Percentiles rank a stretch among this genome's conserved stretches.
phyloP scores from a whole-genome alignment of 257 asterid genomes.

The Lantana camara region DNA sequence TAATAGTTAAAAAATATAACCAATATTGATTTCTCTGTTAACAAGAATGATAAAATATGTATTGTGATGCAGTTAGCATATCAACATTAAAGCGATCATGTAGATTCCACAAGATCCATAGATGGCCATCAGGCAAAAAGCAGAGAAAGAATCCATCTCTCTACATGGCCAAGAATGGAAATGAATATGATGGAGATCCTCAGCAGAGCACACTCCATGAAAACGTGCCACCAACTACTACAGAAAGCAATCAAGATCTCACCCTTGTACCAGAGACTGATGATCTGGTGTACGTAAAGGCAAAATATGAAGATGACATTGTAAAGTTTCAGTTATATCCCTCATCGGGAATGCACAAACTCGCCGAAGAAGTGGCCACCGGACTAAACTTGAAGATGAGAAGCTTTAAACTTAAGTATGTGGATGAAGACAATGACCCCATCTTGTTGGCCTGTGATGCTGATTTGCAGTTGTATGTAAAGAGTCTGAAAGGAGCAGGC shows the following conservation, averaged over 20 bases:
- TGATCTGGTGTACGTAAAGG: slow-evolving; percentile 15
- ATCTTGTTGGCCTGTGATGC: too few relatives aligned
- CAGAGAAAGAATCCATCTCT: slow-evolving; percentile 12
- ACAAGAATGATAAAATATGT: too few relatives aligned
- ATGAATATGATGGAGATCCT: background rate
- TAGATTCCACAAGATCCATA: slow-evolving; percentile 16
- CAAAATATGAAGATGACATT: slow-evolving; percentile 5
- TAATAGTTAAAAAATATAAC: too few relatives aligned
- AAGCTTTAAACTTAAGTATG: slow-evolving; percentile 24
- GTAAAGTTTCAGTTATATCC: slow-evolving; percentile 21
- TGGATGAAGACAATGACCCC: slow-evolving; percentile 25
- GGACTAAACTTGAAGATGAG: slow-evolving; percentile 17
- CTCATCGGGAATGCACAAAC: slow-evolving; percentile 4
- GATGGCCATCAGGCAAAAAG: slow-evolving; percentile 32
- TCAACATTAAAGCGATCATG: slow-evolving; percentile 37
- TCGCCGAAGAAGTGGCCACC: slow-evolving; percentile 24
- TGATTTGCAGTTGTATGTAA: too few relatives aligned
- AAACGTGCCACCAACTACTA: background rate
- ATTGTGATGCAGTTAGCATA: slow-evolving; percentile 20
- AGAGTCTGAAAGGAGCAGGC: too few relatives aligned
- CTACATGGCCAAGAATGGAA: too few relatives aligned
- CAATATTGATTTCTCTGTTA: too few relatives aligned
- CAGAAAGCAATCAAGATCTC: background rate
- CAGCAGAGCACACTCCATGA: background rate
- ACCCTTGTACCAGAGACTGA: background rate